These are phyloP conservation scores for Phytophthora hybrid DNA, from an alignment of 352 stramenopile species.

Conservation along the genomic window DNA sequence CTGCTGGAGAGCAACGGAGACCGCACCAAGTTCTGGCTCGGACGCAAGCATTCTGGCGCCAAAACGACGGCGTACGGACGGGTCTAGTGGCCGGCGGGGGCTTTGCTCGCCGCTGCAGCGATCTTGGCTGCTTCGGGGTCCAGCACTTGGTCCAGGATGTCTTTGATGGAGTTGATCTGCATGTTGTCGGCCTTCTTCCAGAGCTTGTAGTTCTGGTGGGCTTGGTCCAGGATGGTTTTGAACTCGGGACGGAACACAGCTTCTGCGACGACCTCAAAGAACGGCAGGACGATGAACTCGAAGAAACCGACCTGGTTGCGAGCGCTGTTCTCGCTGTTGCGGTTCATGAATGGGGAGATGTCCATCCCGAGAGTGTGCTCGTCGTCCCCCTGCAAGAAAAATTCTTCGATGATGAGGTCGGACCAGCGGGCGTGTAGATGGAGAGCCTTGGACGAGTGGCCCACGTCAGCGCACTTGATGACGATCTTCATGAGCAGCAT, in stretches of 20 bases:
- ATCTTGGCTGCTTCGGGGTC: slow-evolving; percentile 45
- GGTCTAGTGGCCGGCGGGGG: slow-evolving; percentile 13
- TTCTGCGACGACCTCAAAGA: slow-evolving; percentile 83
- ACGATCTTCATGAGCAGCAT: slow-evolving; percentile 91
- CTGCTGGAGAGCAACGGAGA: slow-evolving; percentile 79
- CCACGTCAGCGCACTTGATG: slow-evolving; percentile 93
- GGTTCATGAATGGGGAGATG: slow-evolving; percentile 94
- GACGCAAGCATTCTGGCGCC: slow-evolving; percentile 31
- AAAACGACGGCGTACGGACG: slow-evolving; percentile 29
- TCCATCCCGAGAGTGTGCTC: slow-evolving; percentile 91
- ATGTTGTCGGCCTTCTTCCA: slow-evolving; percentile 82
- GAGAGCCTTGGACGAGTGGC: slow-evolving; percentile 90
- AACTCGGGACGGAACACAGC: slow-evolving; percentile 81
- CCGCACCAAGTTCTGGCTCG: slow-evolving; percentile 74
- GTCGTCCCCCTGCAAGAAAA: slow-evolving; percentile 95
- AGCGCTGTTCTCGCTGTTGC: slow-evolving; percentile 86
- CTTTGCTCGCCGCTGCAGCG: slow-evolving; percentile 13
- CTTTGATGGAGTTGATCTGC: slow-evolving; percentile 88
- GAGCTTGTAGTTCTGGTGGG: slow-evolving; percentile 85
- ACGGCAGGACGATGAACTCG: slow-evolving; percentile 87
- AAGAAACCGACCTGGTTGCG: slow-evolving; percentile 90
- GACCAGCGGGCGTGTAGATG: slow-evolving; percentile 90
- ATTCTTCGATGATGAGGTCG: slow-evolving; percentile 94
- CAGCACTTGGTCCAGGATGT: slow-evolving; percentile 85
- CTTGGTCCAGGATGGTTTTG: slow-evolving; percentile 83